A percentile compares a stretch with the other conserved stretches of the same genome.
phyloP scores from a whole-genome alignment of 768 basidiomycete species.

The Neoboletus subvelutipes region DNA sequence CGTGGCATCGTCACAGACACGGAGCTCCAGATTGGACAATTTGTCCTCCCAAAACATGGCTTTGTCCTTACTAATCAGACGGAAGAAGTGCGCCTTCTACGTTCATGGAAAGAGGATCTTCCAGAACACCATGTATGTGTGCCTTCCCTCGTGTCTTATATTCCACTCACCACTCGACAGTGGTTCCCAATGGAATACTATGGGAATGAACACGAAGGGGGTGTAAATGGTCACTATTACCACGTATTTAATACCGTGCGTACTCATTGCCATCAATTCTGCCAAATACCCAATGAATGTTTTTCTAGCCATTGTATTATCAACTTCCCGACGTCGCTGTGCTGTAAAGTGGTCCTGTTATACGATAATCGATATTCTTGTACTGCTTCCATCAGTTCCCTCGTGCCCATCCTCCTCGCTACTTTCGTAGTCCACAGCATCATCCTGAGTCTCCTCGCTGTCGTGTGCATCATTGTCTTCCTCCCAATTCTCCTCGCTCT shows the following conservation, averaged over 20 bases:
- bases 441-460: conserved; percentile 31
- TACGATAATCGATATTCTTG: conserved; percentile 6
- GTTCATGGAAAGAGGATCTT: conserved; percentile 64
- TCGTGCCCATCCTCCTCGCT: conserved; percentile 19
- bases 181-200: conserved; percentile 80
- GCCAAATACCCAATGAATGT: neutral
- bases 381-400: conserved; percentile 17
- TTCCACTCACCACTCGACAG: conserved; percentile 34
- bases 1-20: conserved; percentile 87
- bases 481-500: conserved; percentile 34
- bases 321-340: conserved; percentile 45
- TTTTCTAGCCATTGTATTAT: conserved; percentile 51
- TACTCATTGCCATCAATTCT: neutral
- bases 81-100: conserved; percentile 61
- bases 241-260: conserved; percentile 74
- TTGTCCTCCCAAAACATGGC: conserved; percentile 67
- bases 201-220: conserved; percentile 50
- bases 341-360: conserved; percentile 27
- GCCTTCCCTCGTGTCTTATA: neutral
- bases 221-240: conserved; percentile 70
- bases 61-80: conserved; percentile 55
- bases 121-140: conserved; percentile 59
- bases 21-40: conserved; percentile 86
- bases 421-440: conserved; percentile 21
- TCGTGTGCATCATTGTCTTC: conserved; percentile 28